These are phyloP conservation scores for Ophiostoma himal-ulmi DNA, from an alignment of 2,329 filamentous ascomycete genomes.

Conservation along the genomic window DNA sequence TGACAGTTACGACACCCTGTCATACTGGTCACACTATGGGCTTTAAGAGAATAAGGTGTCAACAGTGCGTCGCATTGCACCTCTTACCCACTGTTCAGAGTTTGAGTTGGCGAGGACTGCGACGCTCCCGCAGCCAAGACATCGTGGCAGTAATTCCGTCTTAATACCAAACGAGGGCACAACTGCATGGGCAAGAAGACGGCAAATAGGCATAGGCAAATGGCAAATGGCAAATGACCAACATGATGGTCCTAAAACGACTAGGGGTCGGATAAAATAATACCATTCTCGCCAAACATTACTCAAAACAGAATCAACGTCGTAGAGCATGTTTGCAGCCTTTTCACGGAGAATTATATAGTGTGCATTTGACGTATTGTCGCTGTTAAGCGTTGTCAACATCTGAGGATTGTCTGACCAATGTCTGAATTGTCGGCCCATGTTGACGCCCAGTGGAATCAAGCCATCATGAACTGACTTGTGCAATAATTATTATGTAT, in stretches of 20 bases:
- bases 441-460: background rate
- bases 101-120: constrained; percentile 8
- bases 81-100: constrained; percentile 2
- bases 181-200: background rate
- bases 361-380: background rate
- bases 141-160: background rate
- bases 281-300: constrained; percentile 10
- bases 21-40: background rate
- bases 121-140: background rate
- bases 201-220: background rate
- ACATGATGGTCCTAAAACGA: background rate
- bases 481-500: background rate
- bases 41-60: background rate
- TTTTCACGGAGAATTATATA: background rate
- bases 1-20: background rate
- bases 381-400: background rate
- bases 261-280: constrained; percentile 1
- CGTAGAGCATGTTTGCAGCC: background rate
- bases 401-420: background rate
- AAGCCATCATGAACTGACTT: constrained; percentile 3
- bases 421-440: background rate
- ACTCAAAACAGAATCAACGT: background rate
- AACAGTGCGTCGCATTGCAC: background rate
- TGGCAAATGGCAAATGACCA: background rate
- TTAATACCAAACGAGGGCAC: background rate